phyloP scores from a whole-genome alignment of 345 rosid species.

The Brassica cretica region DNA sequence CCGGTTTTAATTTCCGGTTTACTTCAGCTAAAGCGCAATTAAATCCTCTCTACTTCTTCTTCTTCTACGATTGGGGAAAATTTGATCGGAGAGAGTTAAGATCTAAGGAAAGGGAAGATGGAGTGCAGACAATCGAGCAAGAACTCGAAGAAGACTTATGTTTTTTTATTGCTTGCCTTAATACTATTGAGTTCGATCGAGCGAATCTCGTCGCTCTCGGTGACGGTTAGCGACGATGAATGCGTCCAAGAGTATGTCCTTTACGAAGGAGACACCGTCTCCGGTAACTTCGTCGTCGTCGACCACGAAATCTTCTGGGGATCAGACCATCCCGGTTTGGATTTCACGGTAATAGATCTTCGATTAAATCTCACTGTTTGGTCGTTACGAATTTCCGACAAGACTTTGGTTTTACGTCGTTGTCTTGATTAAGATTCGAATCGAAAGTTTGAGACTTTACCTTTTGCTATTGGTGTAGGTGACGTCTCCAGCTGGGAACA shows the following conservation, averaged over 20 bases:
- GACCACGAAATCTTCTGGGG: conserved; percentile 99
- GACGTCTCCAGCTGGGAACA: conserved; percentile 80
- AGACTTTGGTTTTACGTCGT: background rate
- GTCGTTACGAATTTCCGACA: background rate
- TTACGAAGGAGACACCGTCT: conserved; percentile 84
- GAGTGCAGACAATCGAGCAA: conserved; percentile 37
- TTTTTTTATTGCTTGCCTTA: conserved; percentile 29
- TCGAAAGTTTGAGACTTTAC: background rate
- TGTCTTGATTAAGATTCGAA: background rate
- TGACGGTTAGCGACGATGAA: conserved; percentile 81
- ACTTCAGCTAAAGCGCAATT: background rate
- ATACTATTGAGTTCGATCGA: conserved; percentile 45
- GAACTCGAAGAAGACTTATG: conserved; percentile 33
- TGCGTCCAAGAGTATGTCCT: conserved; percentile 93
- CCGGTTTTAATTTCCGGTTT: conserved; percentile 30
- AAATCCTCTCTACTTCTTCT: conserved; percentile 16
- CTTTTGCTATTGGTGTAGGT: conserved; percentile 45
- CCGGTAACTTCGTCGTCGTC: conserved; percentile 96
- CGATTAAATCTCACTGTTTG: background rate
- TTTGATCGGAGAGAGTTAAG: conserved; percentile 6
- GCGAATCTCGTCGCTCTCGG: conserved; percentile 69
- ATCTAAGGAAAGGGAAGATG: conserved; percentile 33
- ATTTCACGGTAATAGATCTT: conserved; percentile 58
- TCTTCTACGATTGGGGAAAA: too few species aligned
- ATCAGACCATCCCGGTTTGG: conserved; percentile 97